Base-by-base conservation (phyloP, 345 rosid genomes). In the Rhizophora mangle region DNA sequence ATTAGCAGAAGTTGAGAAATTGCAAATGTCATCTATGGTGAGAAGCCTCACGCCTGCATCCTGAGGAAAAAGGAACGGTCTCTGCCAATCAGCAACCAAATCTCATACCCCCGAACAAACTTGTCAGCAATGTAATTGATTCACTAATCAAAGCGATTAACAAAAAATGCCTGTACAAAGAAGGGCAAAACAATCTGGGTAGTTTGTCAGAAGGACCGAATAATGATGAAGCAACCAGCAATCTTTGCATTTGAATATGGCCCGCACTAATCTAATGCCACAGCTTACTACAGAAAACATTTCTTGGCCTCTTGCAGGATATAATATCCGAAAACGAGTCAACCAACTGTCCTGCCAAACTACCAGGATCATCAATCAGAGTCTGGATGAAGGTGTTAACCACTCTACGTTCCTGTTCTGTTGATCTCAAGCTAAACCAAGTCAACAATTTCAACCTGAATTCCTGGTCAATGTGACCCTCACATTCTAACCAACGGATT, bases 381-480 rank as follows among this genome's bases (percentile, higher is more conserved):
- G 98, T 87, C 73, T 89, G 91, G 81, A 96, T 86, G 71, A 92
- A 96, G 36, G 93, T 86, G 72, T 85, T 87, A 69, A 96, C 97
- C 69, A 96, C 94, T 58, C 98, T 82, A 18, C 97, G 90, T 72
- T 96, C 97, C 67, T 86, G 96, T 51, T 82, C 87, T 0, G 89
- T 86, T 11, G 99, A 90, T 76, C 93, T 80, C 78, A 92, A 72
- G 80, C 99, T 88, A 81, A 85, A 96, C 99, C 99, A 96, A 46
- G 99, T 92, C 63, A 96, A 75, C 82, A 96, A 82, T 75, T 85
- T 96, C 74, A 90, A 72, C 78, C 99, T 86, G 76, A 96, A 96
- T 49, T 85, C 89, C 79, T 78, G 88, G 60, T 84, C 76, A 3
- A 96, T 87, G 72, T 87, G 86, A 58, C 96, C 97, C 71, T 75